These are phyloP conservation scores for Diaporthe citriasiana DNA, from an alignment of 2,329 filamentous ascomycete species.

Conservation along the genomic window DNA sequence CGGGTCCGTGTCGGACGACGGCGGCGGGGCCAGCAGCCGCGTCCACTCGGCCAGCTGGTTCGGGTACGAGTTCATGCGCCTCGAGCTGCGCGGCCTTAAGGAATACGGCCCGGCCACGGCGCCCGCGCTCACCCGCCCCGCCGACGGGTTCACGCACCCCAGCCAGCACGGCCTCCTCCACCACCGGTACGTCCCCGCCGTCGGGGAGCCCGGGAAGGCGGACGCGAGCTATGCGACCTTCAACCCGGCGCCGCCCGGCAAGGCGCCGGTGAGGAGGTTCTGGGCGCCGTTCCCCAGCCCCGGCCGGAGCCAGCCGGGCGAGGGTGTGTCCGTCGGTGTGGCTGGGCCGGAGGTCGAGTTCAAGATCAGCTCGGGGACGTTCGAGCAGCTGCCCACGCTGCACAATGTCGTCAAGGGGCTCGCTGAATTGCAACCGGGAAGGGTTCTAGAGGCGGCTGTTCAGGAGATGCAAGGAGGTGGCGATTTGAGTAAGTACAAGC, in stretches of 20 bases:
- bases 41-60: constrained; percentile 29
- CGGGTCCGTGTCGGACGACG: neutral
- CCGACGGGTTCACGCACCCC: constrained; percentile 23
- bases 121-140: neutral
- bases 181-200: constrained; percentile 70
- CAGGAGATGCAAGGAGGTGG: constrained; percentile 10
- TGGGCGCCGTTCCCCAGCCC: constrained; percentile 13
- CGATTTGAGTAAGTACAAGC: neutral
- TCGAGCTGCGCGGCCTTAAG: constrained; percentile 58
- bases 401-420: constrained; percentile 19
- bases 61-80: constrained; percentile 53
- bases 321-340: neutral
- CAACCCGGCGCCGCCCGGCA: constrained; percentile 3
- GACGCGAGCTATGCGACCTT: constrained; percentile 23
- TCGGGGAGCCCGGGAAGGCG: constrained; percentile 59
- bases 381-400: constrained; percentile 25
- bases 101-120: constrained; percentile 44
- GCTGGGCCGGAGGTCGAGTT: neutral
- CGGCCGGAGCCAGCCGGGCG: neutral
- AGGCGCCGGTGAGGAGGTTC: constrained; percentile 7
- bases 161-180: constrained; percentile 61
- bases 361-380: constrained; percentile 4
- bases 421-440: constrained; percentile 2
- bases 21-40: neutral
- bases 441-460: constrained; percentile 15